Evolutionary conservation across 139 green algal genomes (phyloP).

Genomic region (Klebsormidium nitens): DNA sequence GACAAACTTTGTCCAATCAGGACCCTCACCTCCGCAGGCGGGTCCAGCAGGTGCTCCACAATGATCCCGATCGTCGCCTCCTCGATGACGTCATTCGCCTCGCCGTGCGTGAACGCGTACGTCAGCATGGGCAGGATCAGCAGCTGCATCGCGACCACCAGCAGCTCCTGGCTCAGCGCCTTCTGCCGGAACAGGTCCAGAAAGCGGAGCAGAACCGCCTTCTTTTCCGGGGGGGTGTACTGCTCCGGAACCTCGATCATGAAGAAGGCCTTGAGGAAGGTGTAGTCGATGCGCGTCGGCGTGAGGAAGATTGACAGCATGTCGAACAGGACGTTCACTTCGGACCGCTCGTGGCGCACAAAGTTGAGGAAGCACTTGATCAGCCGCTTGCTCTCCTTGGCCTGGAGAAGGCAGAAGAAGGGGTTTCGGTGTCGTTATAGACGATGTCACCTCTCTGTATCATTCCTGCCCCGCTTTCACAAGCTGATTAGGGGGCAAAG

Average conservation of each 20-base stretch:
- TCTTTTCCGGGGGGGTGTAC: constrained; percentile 29
- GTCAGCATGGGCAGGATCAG: constrained; percentile 77
- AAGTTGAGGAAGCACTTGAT: constrained; percentile 75
- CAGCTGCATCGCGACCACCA: constrained; percentile 60
- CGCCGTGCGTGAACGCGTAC: constrained; percentile 43
- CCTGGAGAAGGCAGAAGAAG: no score
- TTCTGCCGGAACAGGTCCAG: constrained; percentile 49
- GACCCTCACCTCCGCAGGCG: constrained; percentile 37
- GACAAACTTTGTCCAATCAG: not conserved
- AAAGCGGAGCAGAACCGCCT: constrained; percentile 56
- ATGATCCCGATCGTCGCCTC: constrained; percentile 40
- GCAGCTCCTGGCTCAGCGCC: constrained; percentile 31
- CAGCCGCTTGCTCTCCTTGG: constrained; percentile 77
- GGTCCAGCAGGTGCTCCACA: constrained; percentile 45
- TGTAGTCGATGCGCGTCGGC: constrained; percentile 65
- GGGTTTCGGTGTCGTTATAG: no score
- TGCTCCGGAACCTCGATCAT: constrained; percentile 35
- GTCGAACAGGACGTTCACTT: constrained; percentile 73
- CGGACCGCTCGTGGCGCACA: constrained; percentile 49
- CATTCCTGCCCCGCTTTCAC: no score
- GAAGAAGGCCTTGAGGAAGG: constrained; percentile 70
- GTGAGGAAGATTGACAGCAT: constrained; percentile 66
- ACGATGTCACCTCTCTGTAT: no score
- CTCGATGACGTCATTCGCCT: constrained; percentile 39
- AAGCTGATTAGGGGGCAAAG: no score